Evolutionary conservation across 2,329 filamentous ascomycete genomes (phyloP).

Genomic region (Fusarium sp.): DNA sequence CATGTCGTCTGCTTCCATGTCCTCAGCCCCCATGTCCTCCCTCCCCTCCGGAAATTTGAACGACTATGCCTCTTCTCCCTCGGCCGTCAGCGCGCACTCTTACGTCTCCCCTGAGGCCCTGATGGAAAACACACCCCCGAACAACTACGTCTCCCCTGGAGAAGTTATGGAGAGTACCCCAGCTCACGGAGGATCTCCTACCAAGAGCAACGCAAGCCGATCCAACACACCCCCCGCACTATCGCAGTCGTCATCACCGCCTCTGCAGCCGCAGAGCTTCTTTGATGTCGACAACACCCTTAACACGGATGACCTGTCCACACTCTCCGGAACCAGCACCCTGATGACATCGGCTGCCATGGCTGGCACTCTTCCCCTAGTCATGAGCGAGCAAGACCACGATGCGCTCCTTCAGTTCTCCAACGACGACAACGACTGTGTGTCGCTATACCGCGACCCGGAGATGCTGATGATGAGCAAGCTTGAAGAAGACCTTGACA

Average conservation of each 20-base stretch:
- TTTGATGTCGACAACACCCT: conserved; percentile 59
- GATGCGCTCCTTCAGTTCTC: conserved; percentile 59
- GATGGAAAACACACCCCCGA: conserved; percentile 48
- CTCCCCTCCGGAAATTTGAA: conserved; percentile 49
- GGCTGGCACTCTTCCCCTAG: conserved; percentile 49
- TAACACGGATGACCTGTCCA: conserved; percentile 47
- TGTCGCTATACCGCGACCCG: conserved; percentile 59
- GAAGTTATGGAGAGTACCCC: conserved; percentile 54
- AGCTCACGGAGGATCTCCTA: conserved; percentile 59
- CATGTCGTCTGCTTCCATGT: conserved; percentile 62
- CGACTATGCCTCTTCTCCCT: conserved; percentile 55
- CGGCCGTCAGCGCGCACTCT: conserved; percentile 50
- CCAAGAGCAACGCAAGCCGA: conserved; percentile 63
- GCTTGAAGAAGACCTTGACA: conserved; percentile 66
- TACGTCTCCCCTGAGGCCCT: conserved; percentile 63
- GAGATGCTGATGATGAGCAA: conserved; percentile 64
- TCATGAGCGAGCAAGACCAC: conserved; percentile 56
- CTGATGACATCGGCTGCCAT: conserved; percentile 50
- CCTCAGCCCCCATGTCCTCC: conserved; percentile 59
- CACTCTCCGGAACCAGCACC: conserved; percentile 45
- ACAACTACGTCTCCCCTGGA: conserved; percentile 59
- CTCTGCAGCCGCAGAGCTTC: conserved; percentile 54
- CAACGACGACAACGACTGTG: conserved; percentile 54
- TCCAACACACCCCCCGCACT: conserved; percentile 71
- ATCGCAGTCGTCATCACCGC: conserved; percentile 70